phyloP scores from a whole-genome alignment of 768 basidiomycete genomes.

The Leccinum broughii region DNA sequence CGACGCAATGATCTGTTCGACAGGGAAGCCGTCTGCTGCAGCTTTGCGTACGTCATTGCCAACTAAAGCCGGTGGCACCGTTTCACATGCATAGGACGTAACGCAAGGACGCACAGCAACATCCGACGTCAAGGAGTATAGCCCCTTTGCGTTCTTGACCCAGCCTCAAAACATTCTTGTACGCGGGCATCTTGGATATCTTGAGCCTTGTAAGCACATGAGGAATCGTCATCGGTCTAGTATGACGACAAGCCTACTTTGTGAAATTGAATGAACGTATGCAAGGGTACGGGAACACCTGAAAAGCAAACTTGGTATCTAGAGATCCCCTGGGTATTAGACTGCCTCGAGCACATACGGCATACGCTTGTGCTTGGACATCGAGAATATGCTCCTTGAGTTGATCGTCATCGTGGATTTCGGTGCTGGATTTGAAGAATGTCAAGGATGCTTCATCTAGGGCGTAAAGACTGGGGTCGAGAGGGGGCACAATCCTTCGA shows the following conservation, averaged over 20 bases:
- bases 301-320: background rate
- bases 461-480: conserved; percentile 20
- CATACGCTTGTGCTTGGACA: conserved; percentile 36
- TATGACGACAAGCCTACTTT: conserved; percentile 8
- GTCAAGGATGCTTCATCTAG: conserved; percentile 10
- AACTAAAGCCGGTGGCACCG: conserved; percentile 27
- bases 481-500: background rate
- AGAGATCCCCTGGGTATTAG: background rate
- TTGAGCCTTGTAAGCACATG: conserved; percentile 16
- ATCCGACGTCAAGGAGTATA: conserved; percentile 46
- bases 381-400: conserved; percentile 35
- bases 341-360: conserved; percentile 19
- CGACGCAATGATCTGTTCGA: conserved; percentile 36
- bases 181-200: conserved; percentile 22
- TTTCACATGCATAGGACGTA: background rate
- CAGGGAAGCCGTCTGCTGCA: conserved; percentile 44
- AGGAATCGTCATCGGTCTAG: background rate
- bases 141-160: conserved; percentile 37
- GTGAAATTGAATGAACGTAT: conserved; percentile 23
- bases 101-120: conserved; percentile 37
- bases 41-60: conserved; percentile 43
- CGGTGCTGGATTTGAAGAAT: conserved; percentile 33
- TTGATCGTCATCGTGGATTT: conserved; percentile 31
- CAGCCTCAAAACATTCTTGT: conserved; percentile 34
- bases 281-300: conserved; percentile 28